Evolutionary conservation across 306 rosid species (phyloP), one percentile per base, ranked within the genome.

Genomic region (Astragalus membranaceus): DNA sequence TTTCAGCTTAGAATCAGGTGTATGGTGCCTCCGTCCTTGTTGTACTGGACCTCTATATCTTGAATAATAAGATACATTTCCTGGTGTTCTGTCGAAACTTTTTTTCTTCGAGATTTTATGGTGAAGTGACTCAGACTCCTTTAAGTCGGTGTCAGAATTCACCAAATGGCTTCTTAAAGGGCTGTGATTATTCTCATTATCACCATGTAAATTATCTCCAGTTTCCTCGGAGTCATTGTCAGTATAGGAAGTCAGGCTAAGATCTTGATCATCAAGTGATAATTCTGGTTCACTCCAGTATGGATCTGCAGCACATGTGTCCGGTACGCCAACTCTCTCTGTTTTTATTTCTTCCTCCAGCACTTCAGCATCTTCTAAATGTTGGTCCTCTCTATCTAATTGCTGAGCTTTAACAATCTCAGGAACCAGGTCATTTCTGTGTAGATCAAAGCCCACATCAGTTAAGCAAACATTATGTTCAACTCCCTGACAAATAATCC

Each of bases 171-270:
- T 66, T 78, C 79, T 85, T 56, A 75, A 36, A 51, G 87, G 84
- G 79, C 68, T 59, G 15, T 15, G 59, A 64, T 35, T 76, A 43
- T 67, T 78, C 73, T 80, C 86, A 39, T 42, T 56, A 79, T 80
- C 67, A 54, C 53, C 75, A 75, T 54, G 78, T 57, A 74, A 74
- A 71, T 83, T 67, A 51, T 83, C 74, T 64, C 54, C 60, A 9
- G 85, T 66, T 62, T 69, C 75, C 68, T 75, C 93, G 64, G 84
- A 85, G 78, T 85, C 93, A 78, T 77, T 78, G 51, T 50, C 89
- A 74, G 76, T 72, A 76, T 83, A 89, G 70, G 92, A 85, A 60
- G 89, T 74, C 81, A 85, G 82, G 80, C 85, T 85, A 70, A 76
- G 84, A 44, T 84, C 85, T 32, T 74, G 84, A 81, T 85, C 91